Percentiles rank a stretch among this genome's conserved stretches.
Conservation (phyloP, 1,284 basidiomycete genomes). For the Malassezia dermatis region DNA sequence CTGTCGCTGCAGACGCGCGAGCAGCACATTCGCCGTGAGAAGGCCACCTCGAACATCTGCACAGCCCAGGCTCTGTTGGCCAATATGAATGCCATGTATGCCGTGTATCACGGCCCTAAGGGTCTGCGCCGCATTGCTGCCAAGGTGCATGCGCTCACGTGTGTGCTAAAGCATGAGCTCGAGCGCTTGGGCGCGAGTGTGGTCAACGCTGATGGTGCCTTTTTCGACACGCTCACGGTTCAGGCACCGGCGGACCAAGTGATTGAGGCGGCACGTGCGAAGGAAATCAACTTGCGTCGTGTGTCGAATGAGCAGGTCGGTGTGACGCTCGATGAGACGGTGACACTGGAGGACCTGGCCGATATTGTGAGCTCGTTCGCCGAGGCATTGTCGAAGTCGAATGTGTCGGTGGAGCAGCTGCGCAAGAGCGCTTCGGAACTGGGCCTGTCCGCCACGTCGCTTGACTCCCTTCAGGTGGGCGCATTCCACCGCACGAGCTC, state of each 20-base stretch:
- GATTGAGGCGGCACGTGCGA: conserved; percentile 58
- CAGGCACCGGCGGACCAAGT: conserved; percentile 59
- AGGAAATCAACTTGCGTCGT: conserved; percentile 73
- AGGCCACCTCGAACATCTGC: conserved; percentile 48
- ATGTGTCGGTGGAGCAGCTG: conserved; percentile 34
- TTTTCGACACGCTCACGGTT: conserved; percentile 91
- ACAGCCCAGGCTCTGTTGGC: conserved; percentile 45
- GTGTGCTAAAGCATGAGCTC: conserved; percentile 63
- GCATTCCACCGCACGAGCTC: conserved; percentile 61
- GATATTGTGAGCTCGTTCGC: conserved; percentile 74
- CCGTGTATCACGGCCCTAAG: conserved; percentile 86
- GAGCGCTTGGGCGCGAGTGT: conserved; percentile 62
- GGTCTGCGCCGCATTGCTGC: conserved; percentile 76
- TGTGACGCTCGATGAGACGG: conserved; percentile 84
- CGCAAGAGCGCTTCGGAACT: conserved; percentile 24
- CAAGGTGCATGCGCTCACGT: conserved; percentile 80
- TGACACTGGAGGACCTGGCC: conserved; percentile 57
- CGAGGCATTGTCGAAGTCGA: conserved; percentile 44
- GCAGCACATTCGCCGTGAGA: conserved; percentile 48
- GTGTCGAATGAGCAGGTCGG: conserved; percentile 71
- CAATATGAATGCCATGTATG: conserved; percentile 49
- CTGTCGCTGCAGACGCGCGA: conserved; percentile 65
- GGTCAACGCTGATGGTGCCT: conserved; percentile 54
- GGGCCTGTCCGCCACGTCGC: conserved; percentile 24
- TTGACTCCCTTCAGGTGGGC: conserved; percentile 29